Evolutionary conservation across 805 yeast genomes (phyloP), one percentile per base, ranked within the genome.

Genomic region (Starmerella vitae): DNA sequence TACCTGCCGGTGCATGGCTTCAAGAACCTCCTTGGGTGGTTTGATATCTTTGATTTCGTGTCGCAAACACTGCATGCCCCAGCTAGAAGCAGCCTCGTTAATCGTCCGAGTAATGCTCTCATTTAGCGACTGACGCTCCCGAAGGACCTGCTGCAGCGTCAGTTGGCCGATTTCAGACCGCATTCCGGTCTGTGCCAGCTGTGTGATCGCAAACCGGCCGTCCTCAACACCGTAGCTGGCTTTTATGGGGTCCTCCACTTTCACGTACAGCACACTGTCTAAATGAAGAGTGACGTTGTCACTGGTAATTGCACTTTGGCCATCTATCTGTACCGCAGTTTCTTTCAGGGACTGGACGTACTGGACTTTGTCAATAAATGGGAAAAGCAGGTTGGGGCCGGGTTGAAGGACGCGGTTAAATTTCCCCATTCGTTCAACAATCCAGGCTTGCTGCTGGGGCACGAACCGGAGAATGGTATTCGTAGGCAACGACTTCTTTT

Each of bases 1-100:
- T 19, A 83, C 94, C 59, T 80, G 93, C 56, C 88, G 72, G 60
- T 82, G 93, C 94, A 82, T 83, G 20, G 93, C 91, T 52, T 78
- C 86, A 51, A 82, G 70, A 9, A 82, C 93, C 49, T 80, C 79
- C 27, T 69, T 68, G 3, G 94, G 94, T 1, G 93, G 94, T 56
- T 82, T 85, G 43, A 82, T 82, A 55, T 82, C 94, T 54, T 85
- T 71, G 60, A 82, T 81, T 58, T 82, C 94, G 59, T 83, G 81
- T 54, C 94, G 71, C 45, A 82, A 64, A 55, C 93, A 83, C 53
- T 71, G 69, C 41, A 82, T 76, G 39, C 94, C 94, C 94, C 94
- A 82, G 37, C 73, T 84, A 39, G 64, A 63, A 10, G 93, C 82
- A 13, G 93, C 93, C 52, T 80, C 91, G 56, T 83, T 82, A 54